A percentile compares a stretch with the other conserved stretches of the same genome.
Evolutionary conservation across 2,329 filamentous ascomycete species (phyloP).

Genomic region (Coniochaeta sp.): DNA sequence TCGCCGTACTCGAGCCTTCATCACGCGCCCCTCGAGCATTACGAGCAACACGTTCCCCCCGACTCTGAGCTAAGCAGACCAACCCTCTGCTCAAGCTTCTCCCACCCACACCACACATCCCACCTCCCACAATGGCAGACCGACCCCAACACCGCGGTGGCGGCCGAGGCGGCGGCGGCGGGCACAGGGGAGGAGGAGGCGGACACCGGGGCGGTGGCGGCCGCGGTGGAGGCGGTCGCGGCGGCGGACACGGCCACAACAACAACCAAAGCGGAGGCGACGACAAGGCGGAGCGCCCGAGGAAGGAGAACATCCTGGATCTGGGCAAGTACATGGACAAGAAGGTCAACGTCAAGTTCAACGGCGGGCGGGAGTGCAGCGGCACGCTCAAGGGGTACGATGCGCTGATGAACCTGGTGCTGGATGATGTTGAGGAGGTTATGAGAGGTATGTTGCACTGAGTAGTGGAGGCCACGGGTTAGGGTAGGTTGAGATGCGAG

Average conservation of each 20-base stretch:
- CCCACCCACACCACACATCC: not conserved
- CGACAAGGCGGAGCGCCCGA: constrained; percentile 64
- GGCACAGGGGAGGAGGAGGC: constrained; percentile 40
- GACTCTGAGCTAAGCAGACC: not conserved
- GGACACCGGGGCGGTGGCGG: constrained; percentile 32
- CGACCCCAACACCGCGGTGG: not conserved
- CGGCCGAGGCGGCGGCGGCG: constrained; percentile 23
- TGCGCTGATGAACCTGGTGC: constrained; percentile 93
- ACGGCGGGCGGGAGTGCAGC: constrained; percentile 86
- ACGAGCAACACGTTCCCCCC: no score
- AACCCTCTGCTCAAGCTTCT: not conserved
- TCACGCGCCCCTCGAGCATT: no score
- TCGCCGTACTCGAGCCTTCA: no score
- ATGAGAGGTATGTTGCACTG: constrained; percentile 64
- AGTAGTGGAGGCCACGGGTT: not conserved
- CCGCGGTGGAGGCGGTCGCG: constrained; percentile 30
- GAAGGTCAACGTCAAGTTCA: constrained; percentile 92
- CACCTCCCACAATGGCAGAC: not conserved
- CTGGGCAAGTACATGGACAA: constrained; percentile 96
- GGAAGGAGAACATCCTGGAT: constrained; percentile 98
- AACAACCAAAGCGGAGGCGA: constrained; percentile 32
- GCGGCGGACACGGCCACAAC: constrained; percentile 29
- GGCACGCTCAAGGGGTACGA: constrained; percentile 93
- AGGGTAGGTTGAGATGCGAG: not conserved
- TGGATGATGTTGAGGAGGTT: constrained; percentile 88